Evolutionary conservation across 164 flowering plant species (phyloP).

Genomic region (Santalum album): DNA sequence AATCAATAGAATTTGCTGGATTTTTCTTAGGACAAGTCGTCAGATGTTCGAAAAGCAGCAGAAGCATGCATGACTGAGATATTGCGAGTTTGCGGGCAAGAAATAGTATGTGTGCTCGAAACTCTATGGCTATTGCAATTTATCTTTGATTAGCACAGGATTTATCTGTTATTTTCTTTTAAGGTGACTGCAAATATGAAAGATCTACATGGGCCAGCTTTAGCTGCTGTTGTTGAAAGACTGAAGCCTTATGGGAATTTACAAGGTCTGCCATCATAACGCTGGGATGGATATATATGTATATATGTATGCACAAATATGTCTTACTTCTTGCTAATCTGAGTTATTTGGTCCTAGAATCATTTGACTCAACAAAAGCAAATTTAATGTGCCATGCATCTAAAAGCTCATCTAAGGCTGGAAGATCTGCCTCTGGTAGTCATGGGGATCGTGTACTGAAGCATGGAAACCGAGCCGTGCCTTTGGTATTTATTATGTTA

Average conservation of each 20-base stretch:
- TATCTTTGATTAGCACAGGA: neutral
- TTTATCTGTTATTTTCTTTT: slow-evolving; percentile 5
- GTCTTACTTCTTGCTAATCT: neutral
- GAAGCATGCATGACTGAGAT: slow-evolving; percentile 78
- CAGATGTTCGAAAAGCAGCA: slow-evolving; percentile 98
- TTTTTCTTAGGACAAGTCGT: slow-evolving; percentile 71
- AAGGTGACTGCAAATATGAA: slow-evolving; percentile 70
- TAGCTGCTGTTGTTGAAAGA: slow-evolving; percentile 64
- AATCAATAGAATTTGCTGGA: neutral
- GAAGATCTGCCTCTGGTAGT: slow-evolving; percentile 50
- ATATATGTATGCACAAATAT: too few species aligned
- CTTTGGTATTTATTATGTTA: slow-evolving; percentile 39
- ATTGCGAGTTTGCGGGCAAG: slow-evolving; percentile 74
- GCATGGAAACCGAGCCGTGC: slow-evolving; percentile 50
- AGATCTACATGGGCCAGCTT: slow-evolving; percentile 81
- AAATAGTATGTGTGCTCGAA: slow-evolving; percentile 36
- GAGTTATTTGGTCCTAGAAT: slow-evolving; percentile 1
- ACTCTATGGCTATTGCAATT: neutral
- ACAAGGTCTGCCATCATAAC: slow-evolving; percentile 38
- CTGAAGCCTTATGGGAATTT: slow-evolving; percentile 50
- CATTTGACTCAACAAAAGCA: slow-evolving; percentile 39
- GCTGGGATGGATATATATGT: neutral
- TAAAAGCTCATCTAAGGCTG: slow-evolving; percentile 38
- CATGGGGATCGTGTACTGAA: slow-evolving; percentile 35
- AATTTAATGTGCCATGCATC: slow-evolving; percentile 33